phyloP scores from a whole-genome alignment of 2,329 filamentous ascomycete genomes.

The Exophiala calicioides region DNA sequence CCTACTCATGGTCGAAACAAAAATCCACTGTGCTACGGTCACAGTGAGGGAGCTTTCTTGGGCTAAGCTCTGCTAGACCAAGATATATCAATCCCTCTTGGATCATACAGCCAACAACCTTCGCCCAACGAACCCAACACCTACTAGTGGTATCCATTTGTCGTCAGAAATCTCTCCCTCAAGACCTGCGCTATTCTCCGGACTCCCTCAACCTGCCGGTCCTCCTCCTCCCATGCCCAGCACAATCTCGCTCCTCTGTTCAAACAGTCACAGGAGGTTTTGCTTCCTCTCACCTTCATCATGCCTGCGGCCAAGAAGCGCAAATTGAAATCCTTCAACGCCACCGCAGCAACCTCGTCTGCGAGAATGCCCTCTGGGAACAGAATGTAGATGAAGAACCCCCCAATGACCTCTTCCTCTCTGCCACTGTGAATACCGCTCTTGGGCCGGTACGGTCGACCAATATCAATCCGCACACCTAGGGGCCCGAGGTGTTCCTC shows the following conservation, averaged over 20 bases:
- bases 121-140: too few relatives aligned
- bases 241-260: slow-evolving; percentile 64
- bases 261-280: slow-evolving; percentile 49
- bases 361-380: slow-evolving; percentile 58
- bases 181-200: slow-evolving; percentile 42
- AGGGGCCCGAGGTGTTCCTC: slow-evolving; percentile 60
- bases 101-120: too few relatives aligned
- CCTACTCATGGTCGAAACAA: too few relatives aligned
- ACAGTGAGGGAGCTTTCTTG: too few relatives aligned
- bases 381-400: slow-evolving; percentile 80
- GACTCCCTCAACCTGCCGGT: slow-evolving; percentile 67
- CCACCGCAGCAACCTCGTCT: slow-evolving; percentile 57
- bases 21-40: too few relatives aligned
- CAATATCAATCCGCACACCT: slow-evolving; percentile 48
- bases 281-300: slow-evolving; percentile 39
- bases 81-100: too few relatives aligned
- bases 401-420: slow-evolving; percentile 61
- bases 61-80: too few relatives aligned
- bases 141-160: slow-evolving; percentile 36
- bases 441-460: slow-evolving; percentile 4
- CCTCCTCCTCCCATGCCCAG: slow-evolving; percentile 71
- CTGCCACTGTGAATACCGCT: neutral
- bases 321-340: slow-evolving; percentile 63
- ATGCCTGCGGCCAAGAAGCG: slow-evolving; percentile 64
- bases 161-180: slow-evolving; percentile 2